phyloP scores from a whole-genome alignment of 352 stramenopile species.

The Phytophthora aleatoria region DNA sequence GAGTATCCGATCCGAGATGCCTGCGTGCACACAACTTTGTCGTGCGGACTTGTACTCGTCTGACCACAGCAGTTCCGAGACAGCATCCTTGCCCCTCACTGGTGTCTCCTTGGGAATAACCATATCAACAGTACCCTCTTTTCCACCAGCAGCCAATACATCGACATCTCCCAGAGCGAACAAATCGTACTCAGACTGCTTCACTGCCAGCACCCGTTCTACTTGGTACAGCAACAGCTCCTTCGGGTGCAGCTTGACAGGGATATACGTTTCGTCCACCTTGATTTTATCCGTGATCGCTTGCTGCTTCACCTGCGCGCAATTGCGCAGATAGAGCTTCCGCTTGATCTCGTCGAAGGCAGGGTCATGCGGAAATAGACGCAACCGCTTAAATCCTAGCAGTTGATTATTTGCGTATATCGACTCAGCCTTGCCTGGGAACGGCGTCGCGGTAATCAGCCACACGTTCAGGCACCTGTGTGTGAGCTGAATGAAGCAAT shows the following conservation, averaged over 20 bases:
- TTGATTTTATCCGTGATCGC: slow-evolving; percentile 81
- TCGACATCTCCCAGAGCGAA: slow-evolving; percentile 56
- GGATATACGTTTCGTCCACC: slow-evolving; percentile 78
- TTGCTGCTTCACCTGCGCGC: slow-evolving; percentile 80
- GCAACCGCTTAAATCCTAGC: slow-evolving; percentile 80
- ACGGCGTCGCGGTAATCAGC: slow-evolving; percentile 87
- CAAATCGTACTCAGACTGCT: slow-evolving; percentile 36
- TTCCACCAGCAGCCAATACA: slow-evolving; percentile 32
- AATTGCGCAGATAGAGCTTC: slow-evolving; percentile 88
- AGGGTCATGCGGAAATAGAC: slow-evolving; percentile 63
- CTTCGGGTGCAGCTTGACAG: slow-evolving; percentile 66
- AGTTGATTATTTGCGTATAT: slow-evolving; percentile 92
- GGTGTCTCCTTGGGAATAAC: slow-evolving; percentile 11
- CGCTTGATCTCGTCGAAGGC: slow-evolving; percentile 90
- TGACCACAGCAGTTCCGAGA: slow-evolving; percentile 35
- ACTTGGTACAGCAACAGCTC: slow-evolving; percentile 78
- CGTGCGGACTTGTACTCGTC: slow-evolving; percentile 58
- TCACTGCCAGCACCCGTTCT: slow-evolving; percentile 56
- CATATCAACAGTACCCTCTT: slow-evolving; percentile 18
- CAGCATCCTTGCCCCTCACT: slow-evolving; percentile 8
- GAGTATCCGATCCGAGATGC: slow-evolving; percentile 70
- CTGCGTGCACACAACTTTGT: slow-evolving; percentile 72
- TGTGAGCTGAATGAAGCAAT: slow-evolving; percentile 88
- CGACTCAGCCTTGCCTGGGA: slow-evolving; percentile 74
- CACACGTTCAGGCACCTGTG: slow-evolving; percentile 77